Percentiles rank a stretch among this genome's conserved stretches.
Conservation (phyloP, 768 basidiomycete species). For the Cytidiella melzeri region DNA sequence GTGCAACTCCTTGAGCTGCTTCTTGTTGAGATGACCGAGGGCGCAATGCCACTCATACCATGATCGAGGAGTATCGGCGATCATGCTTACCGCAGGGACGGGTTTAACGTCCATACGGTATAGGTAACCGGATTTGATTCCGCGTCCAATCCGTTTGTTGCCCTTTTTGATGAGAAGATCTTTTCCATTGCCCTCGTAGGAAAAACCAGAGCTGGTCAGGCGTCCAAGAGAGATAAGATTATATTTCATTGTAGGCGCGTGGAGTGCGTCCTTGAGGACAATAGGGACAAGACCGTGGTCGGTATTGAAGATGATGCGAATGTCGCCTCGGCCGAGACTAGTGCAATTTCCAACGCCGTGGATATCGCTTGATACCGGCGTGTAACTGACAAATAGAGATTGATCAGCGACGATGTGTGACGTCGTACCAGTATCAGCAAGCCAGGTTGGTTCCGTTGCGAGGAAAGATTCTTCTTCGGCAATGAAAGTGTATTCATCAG, state of each 20-base stretch:
- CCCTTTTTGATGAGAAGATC: background rate
- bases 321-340: conserved; percentile 10
- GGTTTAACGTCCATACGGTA: background rate
- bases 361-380: conserved; percentile 2
- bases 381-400: conserved; percentile 4
- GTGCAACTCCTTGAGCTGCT: background rate
- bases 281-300: background rate
- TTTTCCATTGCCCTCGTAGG: background rate
- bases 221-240: conserved; percentile 14
- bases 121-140: background rate
- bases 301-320: conserved; percentile 2
- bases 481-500: background rate
- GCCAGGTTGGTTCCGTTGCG: conserved; percentile 4
- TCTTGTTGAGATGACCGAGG: conserved; percentile 2
- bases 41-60: conserved; percentile 8
- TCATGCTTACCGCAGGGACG: background rate
- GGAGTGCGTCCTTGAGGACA: conserved; percentile 10
- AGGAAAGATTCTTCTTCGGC: background rate
- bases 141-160: background rate
- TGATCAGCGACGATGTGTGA: conserved; percentile 10
- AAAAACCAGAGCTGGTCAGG: background rate
- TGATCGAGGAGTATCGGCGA: background rate
- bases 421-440: conserved; percentile 12
- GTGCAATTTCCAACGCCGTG: conserved; percentile 12
- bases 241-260: conserved; percentile 11